Evolutionary conservation across 495 filamentous ascomycete genomes (phyloP), one percentile per base, ranked within the genome.

Genomic region (Annulohypoxylon nitens): DNA sequence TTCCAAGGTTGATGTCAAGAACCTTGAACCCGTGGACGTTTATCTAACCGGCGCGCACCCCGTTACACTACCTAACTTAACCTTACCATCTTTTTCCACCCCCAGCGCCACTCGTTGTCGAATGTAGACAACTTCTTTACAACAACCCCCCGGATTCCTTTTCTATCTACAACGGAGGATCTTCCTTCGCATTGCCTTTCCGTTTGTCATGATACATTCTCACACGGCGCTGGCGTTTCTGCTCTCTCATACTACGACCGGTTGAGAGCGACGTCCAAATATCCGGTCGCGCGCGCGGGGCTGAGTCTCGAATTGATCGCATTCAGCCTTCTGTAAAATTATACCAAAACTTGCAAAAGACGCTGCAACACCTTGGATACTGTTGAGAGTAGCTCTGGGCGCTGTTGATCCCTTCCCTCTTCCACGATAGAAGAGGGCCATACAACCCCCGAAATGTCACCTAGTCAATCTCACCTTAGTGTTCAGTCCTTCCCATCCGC

Each of bases 381-480:
- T 50, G 55, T 61, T 37, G 51, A 74, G 57, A 66, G 71, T 66
- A 74, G 58, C 71, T 34, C 62, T 70, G 45, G 57, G 57, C 71
- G 67, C 58, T 62, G 72, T 74, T 76, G 67, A 76, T 76, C 74
- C 60, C 62, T 71, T 70, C 61, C 75, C 37, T 60, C 63, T 67
- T 71, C 50, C 43, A 60, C 60, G 71, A 57, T 60, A 54, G 43
- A 57, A 64, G 41, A 61, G 54, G 61, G 36, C 36, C 54, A 39
- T 30, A 59, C 45, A 73, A 62, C 51, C 55, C 67, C 64, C 61
- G 65, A 76, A 75, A 80, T 80, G 78, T 76, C 77, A 76, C 74
- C 74, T 60, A 70, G 68, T 63, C 71, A 79, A 72, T 59, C 76
- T 74, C 69, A 77, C 69, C 70, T 73, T 68, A 74, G 73, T 61